Base-by-base conservation (phyloP, 352 stramenopile genomes). In the Phytophthora colocasiae region DNA sequence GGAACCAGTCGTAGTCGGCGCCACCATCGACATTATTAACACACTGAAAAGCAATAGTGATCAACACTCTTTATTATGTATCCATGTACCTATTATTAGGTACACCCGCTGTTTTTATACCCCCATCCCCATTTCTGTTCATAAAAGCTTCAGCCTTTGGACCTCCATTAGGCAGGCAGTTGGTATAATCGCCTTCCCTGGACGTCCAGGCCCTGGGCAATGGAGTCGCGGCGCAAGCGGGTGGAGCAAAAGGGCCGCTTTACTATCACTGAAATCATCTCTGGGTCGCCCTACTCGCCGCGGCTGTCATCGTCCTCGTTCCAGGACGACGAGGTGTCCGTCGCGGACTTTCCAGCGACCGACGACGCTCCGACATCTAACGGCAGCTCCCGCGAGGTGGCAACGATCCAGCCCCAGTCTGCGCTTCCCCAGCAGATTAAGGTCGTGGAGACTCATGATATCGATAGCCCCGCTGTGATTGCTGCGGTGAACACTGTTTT, bases 191-290 rank as follows among this genome's bases (percentile, higher is more conserved):
- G 31, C 31, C 31, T 36, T 36, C 31, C 7, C 31, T 32, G 27
- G 27, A 32, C 29, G n/a, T 27, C 2, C 22, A 22, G 22, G 22
- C 22, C 38, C 14, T 10, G 14, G 38, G 29, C n/a, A 27, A 84
- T 81, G 66, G 73, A 78, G 66, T 66, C 60, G 34, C 62, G 72
- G 56, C 71, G 66, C 51, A 75, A 63, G 71, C 83, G 83, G 34
- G 84, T 94, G 9, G 80, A 95, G 73, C 76, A 81, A 66, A 83
- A 85, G 54, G 84, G 86, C 8, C 83, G 86, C 71, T 95, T 95
- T 67, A 95, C 86, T 4, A 95, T 95, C 71, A 92, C 80, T 6
- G 83, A 92, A 62, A 85, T 94, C 55, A 67, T 86, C 46, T 81
- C 83, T 2, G 79, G 74, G 24, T 92, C 83, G 19, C 77, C 78